These are phyloP conservation scores for Aureobasidium uvarum DNA, from an alignment of 2,329 filamentous ascomycete genomes.

Conservation along the genomic window DNA sequence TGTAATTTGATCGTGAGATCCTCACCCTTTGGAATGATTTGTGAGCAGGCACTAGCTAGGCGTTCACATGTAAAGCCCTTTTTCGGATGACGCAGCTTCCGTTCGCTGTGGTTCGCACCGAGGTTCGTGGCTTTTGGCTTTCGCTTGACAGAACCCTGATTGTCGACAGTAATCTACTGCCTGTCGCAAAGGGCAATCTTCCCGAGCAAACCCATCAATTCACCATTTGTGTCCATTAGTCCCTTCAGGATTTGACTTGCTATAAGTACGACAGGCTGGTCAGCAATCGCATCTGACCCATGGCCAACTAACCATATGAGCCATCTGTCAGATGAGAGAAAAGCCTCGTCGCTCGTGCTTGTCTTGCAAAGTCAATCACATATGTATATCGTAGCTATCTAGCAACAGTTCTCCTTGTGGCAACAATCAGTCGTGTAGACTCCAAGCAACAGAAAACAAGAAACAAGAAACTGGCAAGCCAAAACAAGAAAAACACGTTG, in stretches of 20 bases:
- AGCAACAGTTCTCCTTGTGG: neutral
- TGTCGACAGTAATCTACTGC: neutral
- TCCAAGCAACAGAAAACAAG: neutral
- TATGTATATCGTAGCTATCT: neutral
- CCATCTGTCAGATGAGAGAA: neutral
- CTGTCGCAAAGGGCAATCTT: neutral
- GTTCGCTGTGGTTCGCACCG: neutral
- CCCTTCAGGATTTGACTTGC: neutral
- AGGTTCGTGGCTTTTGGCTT: neutral
- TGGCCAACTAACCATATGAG: neutral
- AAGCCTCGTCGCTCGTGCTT: neutral
- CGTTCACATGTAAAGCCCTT: conserved; percentile 8
- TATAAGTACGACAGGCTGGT: neutral
- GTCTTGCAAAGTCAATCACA: neutral
- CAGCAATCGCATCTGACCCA: neutral
- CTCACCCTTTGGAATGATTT: conserved; percentile 11
- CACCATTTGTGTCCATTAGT: neutral
- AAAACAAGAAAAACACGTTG: neutral
- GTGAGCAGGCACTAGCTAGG: neutral
- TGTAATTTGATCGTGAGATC: neutral
- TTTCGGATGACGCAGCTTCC: conserved; percentile 22
- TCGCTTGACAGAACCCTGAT: conserved; percentile 20
- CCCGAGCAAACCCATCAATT: neutral
- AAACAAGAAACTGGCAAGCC: neutral
- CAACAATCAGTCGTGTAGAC: neutral